Base-by-base conservation (phyloP, 2,329 filamentous ascomycete genomes). In the Zalaria sp. region DNA sequence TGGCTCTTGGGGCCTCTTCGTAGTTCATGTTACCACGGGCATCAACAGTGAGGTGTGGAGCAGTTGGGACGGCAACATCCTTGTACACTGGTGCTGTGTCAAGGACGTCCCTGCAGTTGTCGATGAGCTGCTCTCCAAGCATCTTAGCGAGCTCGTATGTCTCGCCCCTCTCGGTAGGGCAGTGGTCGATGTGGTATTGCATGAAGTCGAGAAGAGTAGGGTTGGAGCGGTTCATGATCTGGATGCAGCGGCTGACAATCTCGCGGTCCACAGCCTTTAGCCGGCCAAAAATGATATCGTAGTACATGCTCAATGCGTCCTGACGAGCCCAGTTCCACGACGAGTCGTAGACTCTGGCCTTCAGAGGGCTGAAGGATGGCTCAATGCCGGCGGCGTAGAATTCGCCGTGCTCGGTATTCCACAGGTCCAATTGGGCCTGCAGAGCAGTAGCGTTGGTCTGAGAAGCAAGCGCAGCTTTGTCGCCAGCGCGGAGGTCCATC, bases 121-220 rank as follows among this genome's bases (percentile, higher is more conserved):
- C 85, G 52, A 98, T 93, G 42, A 98, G 80, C 66, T 93, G 84
- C 57, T 84, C 73, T 31, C 86, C 89, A 25, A 98, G 81, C 63
- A 91, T 80, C 68, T 98, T 94, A 35, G 91, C 91, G n/a, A 98
- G 79, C 66, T 91, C 77, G 66, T 98, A 98, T 1, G 91, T 98
- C 68, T 98, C 91, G 45, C 91, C 91, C 39, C 89, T 82, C 58
- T 98, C 88, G 0, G 88, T 88, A 1, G 91, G 91, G 68, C 89
- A 96, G 69, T 96, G 91, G 57, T 98, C 91, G 57, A 98, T 98
- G 67, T 98, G 91, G 56, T 98, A 96, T 61, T 98, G 91, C 91
- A 98, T 98, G 65, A 95, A 98, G 53, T 98, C 89, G 44, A 98
- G 75, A 1, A 98, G 77, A 31, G 85, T 82, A 2, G 91, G 91